Conservation (phyloP, 1,284 basidiomycete species). For the Cronartium quercuum region DNA sequence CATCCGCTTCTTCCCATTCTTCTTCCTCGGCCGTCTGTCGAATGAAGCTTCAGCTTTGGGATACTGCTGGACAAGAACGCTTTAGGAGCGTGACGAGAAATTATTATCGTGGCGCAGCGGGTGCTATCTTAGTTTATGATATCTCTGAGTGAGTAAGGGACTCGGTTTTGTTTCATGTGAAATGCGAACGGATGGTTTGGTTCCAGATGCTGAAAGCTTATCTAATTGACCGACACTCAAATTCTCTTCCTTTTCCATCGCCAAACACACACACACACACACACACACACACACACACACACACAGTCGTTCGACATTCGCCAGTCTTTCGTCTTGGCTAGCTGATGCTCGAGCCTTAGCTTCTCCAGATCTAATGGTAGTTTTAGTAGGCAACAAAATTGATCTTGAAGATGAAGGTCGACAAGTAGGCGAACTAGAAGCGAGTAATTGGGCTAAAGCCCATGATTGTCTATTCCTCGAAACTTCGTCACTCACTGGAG, state of each 20-base stretch:
- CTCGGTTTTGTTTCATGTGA: not conserved
- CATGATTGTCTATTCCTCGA: constrained; percentile 93
- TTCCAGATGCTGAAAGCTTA: not conserved
- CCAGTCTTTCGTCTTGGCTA: constrained; percentile 76
- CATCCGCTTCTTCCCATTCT: constrained; percentile 19
- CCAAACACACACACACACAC: not conserved
- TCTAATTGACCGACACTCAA: not conserved
- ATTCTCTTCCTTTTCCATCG: not conserved
- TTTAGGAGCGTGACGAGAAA: constrained; percentile 95
- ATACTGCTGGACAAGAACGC: constrained; percentile 71
- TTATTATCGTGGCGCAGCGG: constrained; percentile 88
- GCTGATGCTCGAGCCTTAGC: constrained; percentile 82
- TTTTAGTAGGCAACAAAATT: constrained; percentile 90
- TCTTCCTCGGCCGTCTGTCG: constrained; percentile 40
- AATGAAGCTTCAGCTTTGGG: constrained; percentile 67
- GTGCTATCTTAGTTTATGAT: constrained; percentile 78
- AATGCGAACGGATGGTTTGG: not conserved
- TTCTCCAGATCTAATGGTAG: constrained; percentile 75
- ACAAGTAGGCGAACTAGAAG: constrained; percentile 90
- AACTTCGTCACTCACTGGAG: constrained; percentile 81
- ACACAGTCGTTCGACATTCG: constrained; percentile 57
- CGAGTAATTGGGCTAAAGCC: constrained; percentile 86
- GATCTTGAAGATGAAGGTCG: constrained; percentile 80
- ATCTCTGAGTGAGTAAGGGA: constrained; percentile 69
- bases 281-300: constrained; percentile 36